Conservation (phyloP, 2,329 filamentous ascomycete species). For the Sporothrix sp. region DNA sequence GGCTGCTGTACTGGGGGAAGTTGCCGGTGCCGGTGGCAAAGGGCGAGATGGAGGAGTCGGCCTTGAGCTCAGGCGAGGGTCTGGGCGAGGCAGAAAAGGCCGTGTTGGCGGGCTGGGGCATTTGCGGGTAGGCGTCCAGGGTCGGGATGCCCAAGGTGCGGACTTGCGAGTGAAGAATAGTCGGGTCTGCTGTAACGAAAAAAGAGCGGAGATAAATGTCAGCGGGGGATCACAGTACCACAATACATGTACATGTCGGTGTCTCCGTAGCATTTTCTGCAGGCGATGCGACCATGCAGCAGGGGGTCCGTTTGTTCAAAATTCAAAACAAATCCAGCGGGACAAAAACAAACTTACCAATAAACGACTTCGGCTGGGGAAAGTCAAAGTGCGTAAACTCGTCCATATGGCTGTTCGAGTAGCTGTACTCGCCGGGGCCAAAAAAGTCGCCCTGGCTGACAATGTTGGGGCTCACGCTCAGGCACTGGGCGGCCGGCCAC, state of each 20-base stretch:
- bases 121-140: conserved; percentile 42
- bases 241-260: no score
- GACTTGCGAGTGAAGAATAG: conserved; percentile 47
- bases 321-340: neutral
- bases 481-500: conserved; percentile 44
- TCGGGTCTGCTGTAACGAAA: conserved; percentile 37
- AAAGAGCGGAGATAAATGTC: conserved; percentile 37
- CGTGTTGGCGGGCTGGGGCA: conserved; percentile 30
- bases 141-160: conserved; percentile 39
- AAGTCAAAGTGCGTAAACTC: conserved; percentile 42
- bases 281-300: neutral
- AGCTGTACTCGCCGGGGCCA: conserved; percentile 47
- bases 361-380: conserved; percentile 39
- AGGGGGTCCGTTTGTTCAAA: neutral
- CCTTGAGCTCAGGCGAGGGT: conserved; percentile 43
- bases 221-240: conserved; percentile 20
- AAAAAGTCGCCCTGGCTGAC: conserved; percentile 47
- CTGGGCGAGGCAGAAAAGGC: conserved; percentile 53
- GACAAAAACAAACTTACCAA: conserved; percentile 35
- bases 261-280: no score
- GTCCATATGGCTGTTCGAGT: conserved; percentile 39
- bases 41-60: conserved; percentile 38
- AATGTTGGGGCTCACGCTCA: conserved; percentile 54
- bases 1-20: conserved; percentile 25
- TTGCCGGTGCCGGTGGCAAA: conserved; percentile 37